A percentile compares a stretch with the other conserved stretches of the same genome.
Conservation (phyloP, 148 eudicot genomes). For the Fagopyrum tataricum region DNA sequence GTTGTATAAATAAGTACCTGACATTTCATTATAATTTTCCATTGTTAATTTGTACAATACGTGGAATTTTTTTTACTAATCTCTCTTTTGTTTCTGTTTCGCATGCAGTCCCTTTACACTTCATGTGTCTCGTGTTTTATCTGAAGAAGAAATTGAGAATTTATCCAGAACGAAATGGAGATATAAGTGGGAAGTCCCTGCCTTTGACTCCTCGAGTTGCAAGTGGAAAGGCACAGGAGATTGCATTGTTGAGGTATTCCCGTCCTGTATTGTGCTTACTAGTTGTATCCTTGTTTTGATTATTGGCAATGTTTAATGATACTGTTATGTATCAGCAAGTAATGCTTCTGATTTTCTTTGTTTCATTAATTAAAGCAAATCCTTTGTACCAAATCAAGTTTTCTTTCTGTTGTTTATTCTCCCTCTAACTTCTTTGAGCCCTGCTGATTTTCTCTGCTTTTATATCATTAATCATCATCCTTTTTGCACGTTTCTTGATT, state of each 20-base stretch:
- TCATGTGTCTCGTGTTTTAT: slow-evolving; percentile 50
- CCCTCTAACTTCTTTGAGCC: too few relatives aligned
- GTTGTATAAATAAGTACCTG: not conserved
- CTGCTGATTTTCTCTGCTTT: too few relatives aligned
- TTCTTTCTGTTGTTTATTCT: too few relatives aligned
- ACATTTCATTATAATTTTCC: not conserved
- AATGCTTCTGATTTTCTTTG: too few relatives aligned
- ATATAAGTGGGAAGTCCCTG: slow-evolving; percentile 70
- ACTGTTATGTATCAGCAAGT: too few relatives aligned
- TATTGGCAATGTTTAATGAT: not conserved
- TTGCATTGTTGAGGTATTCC: slow-evolving; percentile 38
- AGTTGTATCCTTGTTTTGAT: not conserved
- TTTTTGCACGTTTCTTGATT: too few relatives aligned
- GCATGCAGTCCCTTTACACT: slow-evolving; percentile 53
- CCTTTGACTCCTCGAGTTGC: slow-evolving; percentile 40
- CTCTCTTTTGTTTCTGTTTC: slow-evolving; percentile 11
- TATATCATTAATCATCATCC: too few relatives aligned
- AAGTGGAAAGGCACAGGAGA: slow-evolving; percentile 83
- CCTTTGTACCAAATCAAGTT: too few relatives aligned
- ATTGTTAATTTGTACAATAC: not conserved
- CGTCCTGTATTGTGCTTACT: not conserved
- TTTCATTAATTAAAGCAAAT: too few relatives aligned
- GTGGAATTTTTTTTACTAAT: slow-evolving; percentile 7
- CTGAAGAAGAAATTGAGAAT: slow-evolving; percentile 40
- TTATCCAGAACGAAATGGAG: slow-evolving; percentile 54